These are phyloP conservation scores for Cutaneotrichosporon sp. DNA, from an alignment of 1,284 basidiomycete genomes.

Conservation along the genomic window DNA sequence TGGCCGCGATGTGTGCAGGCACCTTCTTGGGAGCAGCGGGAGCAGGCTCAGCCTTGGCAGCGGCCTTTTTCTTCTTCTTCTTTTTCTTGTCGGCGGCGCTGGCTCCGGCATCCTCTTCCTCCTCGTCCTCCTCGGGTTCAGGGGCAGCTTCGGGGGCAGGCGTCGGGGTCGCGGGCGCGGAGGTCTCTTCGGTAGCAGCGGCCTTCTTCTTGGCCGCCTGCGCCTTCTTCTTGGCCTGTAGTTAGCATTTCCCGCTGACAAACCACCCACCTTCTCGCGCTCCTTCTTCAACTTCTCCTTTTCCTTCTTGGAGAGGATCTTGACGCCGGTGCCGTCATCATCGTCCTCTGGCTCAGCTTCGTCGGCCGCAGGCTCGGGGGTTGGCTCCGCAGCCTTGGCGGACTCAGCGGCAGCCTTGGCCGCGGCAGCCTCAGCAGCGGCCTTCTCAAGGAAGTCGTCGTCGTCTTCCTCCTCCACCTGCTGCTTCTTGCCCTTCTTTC, in stretches of 20 bases:
- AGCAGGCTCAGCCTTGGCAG: conserved; percentile 59
- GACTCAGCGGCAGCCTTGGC: conserved; percentile 29
- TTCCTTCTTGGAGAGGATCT: conserved; percentile 80
- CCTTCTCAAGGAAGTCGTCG: conserved; percentile 31
- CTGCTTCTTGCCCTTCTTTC: conserved; percentile 44
- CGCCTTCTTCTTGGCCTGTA: conserved; percentile 87
- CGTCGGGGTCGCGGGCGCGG: not conserved
- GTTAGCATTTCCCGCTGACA: conserved; percentile 1
- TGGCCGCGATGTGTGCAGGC: conserved; percentile 59
- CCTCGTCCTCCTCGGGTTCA: conserved; percentile 46
- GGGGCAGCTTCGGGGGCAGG: conserved; percentile 30
- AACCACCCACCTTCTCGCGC: conserved; percentile 67
- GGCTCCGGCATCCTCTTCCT: conserved; percentile 55
- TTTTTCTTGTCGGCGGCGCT: conserved; percentile 56
- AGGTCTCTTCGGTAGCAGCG: conserved; percentile 20
- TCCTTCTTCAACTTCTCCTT: conserved; percentile 94
- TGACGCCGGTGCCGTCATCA: conserved; percentile 68
- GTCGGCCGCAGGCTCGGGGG: conserved; percentile 69
- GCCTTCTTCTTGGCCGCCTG: conserved; percentile 81
- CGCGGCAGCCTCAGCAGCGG: conserved; percentile 50
- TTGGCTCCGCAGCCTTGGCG: conserved; percentile 56
- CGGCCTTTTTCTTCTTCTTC: conserved; percentile 83
- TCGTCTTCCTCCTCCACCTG: conserved; percentile 42
- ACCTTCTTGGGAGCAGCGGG: conserved; percentile 61
- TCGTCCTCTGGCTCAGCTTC: conserved; percentile 54